Conservation (phyloP, 768 basidiomycete genomes). For the Strobilomyces confusus region DNA sequence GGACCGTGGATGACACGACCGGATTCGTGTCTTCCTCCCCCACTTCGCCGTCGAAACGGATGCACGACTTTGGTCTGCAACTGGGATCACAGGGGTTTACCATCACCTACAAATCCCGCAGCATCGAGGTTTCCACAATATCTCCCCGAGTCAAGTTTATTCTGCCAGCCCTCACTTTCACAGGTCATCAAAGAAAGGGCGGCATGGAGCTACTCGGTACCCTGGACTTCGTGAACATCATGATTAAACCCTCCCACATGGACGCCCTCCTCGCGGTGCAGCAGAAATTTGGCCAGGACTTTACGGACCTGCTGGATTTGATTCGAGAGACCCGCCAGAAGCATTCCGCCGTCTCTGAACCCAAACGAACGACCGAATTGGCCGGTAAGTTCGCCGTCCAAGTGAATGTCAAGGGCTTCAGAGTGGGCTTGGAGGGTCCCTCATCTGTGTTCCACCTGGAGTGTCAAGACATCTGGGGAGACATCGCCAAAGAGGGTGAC, state of each 20-base stretch:
- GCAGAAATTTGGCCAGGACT: slow-evolving; percentile 86
- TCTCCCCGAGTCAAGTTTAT: slow-evolving; percentile 55
- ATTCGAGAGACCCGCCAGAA: slow-evolving; percentile 55
- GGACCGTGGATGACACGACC: slow-evolving; percentile 54
- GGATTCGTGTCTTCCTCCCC: slow-evolving; percentile 43
- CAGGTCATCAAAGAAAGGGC: slow-evolving; percentile 51
- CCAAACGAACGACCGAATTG: slow-evolving; percentile 13
- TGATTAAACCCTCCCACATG: slow-evolving; percentile 78
- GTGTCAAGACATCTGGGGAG: slow-evolving; percentile 69
- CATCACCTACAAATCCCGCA: slow-evolving; percentile 47
- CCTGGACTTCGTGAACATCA: slow-evolving; percentile 67
- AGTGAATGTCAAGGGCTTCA: slow-evolving; percentile 74
- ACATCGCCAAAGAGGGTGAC: slow-evolving; percentile 41
- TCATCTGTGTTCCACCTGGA: slow-evolving; percentile 73
- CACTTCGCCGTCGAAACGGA: slow-evolving; percentile 28
- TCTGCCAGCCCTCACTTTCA: slow-evolving; percentile 62
- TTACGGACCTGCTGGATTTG: slow-evolving; percentile 71
- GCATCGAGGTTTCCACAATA: slow-evolving; percentile 31
- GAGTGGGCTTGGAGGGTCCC: slow-evolving; percentile 70
- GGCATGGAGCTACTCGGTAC: slow-evolving; percentile 51
- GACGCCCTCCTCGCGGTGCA: slow-evolving; percentile 81
- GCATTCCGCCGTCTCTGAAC: slow-evolving; percentile 10
- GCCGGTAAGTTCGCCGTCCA: slow-evolving; percentile 43
- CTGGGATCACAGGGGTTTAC: slow-evolving; percentile 57
- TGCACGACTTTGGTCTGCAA: slow-evolving; percentile 59